Evolutionary conservation across 2,329 filamentous ascomycete genomes (phyloP).

Genomic region (Paramyrothecium roridum): DNA sequence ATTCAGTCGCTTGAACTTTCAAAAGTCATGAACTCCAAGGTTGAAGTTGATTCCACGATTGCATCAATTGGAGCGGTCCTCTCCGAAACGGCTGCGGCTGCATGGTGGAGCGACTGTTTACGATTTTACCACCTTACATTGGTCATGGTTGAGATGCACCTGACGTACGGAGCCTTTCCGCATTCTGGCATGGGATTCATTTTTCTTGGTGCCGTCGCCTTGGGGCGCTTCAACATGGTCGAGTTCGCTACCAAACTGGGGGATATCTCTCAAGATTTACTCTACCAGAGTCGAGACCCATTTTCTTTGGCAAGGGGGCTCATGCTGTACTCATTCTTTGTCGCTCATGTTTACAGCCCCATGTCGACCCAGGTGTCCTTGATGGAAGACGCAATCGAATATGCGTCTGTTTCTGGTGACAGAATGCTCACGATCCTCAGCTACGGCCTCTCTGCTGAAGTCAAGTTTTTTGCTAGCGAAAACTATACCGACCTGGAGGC

Average conservation of each 20-base stretch:
- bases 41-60: constrained; percentile 48
- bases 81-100: constrained; percentile 65
- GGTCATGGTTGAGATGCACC: constrained; percentile 63
- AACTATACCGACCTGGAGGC: constrained; percentile 67
- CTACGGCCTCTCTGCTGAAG: constrained; percentile 63
- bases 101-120: constrained; percentile 70
- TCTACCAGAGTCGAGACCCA: constrained; percentile 59
- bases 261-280: constrained; percentile 58
- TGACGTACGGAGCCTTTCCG: constrained; percentile 62
- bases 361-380: constrained; percentile 54
- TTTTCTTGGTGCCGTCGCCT: constrained; percentile 63
- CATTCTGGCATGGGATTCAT: constrained; percentile 69
- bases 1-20: constrained; percentile 55
- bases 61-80: constrained; percentile 67
- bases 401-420: constrained; percentile 65
- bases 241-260: constrained; percentile 65
- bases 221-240: constrained; percentile 69
- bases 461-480: constrained; percentile 68
- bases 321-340: constrained; percentile 65
- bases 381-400: constrained; percentile 65
- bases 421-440: constrained; percentile 69
- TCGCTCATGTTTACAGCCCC: constrained; percentile 68
- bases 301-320: constrained; percentile 67
- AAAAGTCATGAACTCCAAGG: constrained; percentile 39
- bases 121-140: constrained; percentile 71